Percentiles rank a stretch among this genome's conserved stretches.
These are phyloP conservation scores for Aspergillus fijiensis DNA, from an alignment of 2,329 filamentous ascomycete genomes.

Conservation along the genomic window DNA sequence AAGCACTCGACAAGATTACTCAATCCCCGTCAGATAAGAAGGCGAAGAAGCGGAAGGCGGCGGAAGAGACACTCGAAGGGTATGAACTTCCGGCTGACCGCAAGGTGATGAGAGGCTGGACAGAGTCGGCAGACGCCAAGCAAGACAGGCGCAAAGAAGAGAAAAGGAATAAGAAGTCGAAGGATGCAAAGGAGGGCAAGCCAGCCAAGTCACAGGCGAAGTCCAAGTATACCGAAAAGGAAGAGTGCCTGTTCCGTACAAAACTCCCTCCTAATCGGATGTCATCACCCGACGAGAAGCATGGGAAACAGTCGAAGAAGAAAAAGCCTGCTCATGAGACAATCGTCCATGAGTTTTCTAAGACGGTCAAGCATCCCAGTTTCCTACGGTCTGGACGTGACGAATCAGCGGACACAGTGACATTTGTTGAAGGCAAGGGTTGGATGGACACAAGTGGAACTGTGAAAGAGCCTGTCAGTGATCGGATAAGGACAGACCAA, in stretches of 20 bases:
- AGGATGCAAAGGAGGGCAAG: conserved; percentile 59
- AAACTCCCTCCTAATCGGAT: conserved; percentile 63
- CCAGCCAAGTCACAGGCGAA: conserved; percentile 58
- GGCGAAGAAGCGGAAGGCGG: conserved; percentile 50
- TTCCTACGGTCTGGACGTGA: conserved; percentile 66
- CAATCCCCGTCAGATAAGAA: conserved; percentile 31
- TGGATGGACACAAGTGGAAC: conserved; percentile 82
- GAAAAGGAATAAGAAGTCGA: conserved; percentile 51
- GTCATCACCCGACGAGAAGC: conserved; percentile 32
- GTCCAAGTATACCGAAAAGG: conserved; percentile 76
- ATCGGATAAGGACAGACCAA: conserved; percentile 30
- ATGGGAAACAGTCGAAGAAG: conserved; percentile 56
- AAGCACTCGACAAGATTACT: conserved; percentile 26
- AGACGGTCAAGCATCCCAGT: conserved; percentile 75
- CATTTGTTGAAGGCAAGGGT: conserved; percentile 79
- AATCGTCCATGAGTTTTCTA: conserved; percentile 85
- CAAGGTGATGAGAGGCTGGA: conserved; percentile 88
- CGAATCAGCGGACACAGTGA: conserved; percentile 51
- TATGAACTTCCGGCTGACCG: conserved; percentile 70
- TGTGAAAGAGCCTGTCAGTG: conserved; percentile 54
- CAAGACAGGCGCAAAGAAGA: conserved; percentile 46
- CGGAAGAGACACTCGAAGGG: conserved; percentile 60
- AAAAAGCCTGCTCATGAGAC: conserved; percentile 62
- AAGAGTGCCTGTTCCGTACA: conserved; percentile 83
- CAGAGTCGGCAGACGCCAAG: conserved; percentile 59